These are phyloP conservation scores for Neurospora sp. DNA, from an alignment of 495 filamentous ascomycete species.

Conservation along the genomic window DNA sequence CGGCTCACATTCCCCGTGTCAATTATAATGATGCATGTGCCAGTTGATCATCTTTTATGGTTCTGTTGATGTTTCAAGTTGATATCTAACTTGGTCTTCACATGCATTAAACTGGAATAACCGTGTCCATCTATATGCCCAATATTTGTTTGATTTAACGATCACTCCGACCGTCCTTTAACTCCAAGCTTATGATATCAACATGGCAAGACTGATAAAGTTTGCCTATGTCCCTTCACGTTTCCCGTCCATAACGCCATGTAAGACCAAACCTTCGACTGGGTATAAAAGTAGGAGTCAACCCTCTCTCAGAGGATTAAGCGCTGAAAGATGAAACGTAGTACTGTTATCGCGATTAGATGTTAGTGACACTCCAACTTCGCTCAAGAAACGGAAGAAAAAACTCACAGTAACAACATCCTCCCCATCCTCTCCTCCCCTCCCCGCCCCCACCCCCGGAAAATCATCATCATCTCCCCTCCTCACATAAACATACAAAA, in stretches of 20 bases:
- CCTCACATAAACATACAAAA: constrained; percentile 86
- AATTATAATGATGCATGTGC: no score
- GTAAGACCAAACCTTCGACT: neutral
- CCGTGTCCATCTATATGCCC: neutral
- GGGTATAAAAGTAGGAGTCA: neutral
- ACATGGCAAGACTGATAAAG: neutral
- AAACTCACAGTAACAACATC: neutral
- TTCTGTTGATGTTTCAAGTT: no score
- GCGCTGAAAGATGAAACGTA: constrained; percentile 10
- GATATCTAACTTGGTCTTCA: no score
- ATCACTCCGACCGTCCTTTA: no score
- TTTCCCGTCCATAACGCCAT: neutral
- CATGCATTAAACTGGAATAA: no score
- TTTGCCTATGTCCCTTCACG: neutral
- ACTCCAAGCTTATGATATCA: neutral
- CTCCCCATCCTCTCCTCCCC: neutral
- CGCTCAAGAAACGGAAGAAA: neutral
- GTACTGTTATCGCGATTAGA: neutral
- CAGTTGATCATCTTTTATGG: no score
- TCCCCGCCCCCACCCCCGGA: neutral
- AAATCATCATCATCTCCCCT: constrained; percentile 49
- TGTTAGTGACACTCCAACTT: neutral
- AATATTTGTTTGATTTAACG: no score
- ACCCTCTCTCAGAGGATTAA: neutral
- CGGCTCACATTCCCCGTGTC: no score